Evolutionary conservation across 306 rosid genomes (phyloP), one percentile per base, ranked within the genome.

Genomic region (Prunus campanulata): DNA sequence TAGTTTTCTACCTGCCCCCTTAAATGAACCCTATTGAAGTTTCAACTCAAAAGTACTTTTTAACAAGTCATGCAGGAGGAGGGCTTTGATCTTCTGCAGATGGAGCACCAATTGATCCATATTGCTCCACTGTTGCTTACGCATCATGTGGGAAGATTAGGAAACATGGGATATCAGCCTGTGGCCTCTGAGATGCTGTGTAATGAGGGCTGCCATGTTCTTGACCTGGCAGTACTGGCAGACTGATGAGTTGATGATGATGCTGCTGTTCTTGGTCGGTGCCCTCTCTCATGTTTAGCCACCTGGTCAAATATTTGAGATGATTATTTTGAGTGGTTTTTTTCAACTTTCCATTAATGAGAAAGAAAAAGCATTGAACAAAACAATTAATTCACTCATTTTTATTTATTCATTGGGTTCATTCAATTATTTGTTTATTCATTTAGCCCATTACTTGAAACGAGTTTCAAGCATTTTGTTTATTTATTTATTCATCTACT

Each of bases 191-290:
- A 88, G 85, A 92, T 92, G 76, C 97, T 92, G 57, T 85, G 83
- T 73, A 92, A 80, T 51, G 96, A 87, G 32, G 97, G 97, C 77
- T 92, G 97, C 97, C 97, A 90, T 80, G 89, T 85, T 88, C 88
- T 90, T 88, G 86, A 77, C 87, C 86, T 89, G 57, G 90, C 85
- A 76, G 86, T 80, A 39, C 32, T 14, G 61, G 79, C 77, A 74
- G 83, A 75, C 62, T 50, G 72, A 71, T 12, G 77, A 81, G 78
- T 86, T 64, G 64, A 73, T 39, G 44, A 27, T 71, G 88, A 51
- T 70, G 82, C 57, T 66, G 80, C 9, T 78, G 90, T 85, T 81
- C 86, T 87, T 68, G 87, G 70, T 80, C 87, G 85, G 35, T 87
- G 84, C 70, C 86, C 84, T 81, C 89, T 84, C 77, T 90, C 96